phyloP scores from a whole-genome alignment of 768 basidiomycete species.

The Myochromella boudieri region DNA sequence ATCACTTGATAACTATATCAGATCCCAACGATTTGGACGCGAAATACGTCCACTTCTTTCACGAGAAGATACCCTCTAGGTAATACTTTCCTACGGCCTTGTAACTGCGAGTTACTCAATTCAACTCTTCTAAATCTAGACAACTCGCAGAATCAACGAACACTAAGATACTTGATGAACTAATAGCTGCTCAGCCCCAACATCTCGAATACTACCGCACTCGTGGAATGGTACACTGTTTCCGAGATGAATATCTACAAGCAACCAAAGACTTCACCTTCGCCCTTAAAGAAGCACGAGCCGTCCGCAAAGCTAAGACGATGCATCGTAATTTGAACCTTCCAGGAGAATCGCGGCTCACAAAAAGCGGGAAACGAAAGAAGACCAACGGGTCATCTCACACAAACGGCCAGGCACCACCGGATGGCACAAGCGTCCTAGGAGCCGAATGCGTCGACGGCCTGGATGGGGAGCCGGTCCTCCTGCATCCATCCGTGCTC shows the following conservation, averaged over 20 bases:
- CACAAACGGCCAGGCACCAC: conserved; percentile 65
- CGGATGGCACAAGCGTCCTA: conserved; percentile 59
- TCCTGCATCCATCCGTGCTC: conserved; percentile 70
- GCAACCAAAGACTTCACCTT: conserved; percentile 82
- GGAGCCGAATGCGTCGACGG: conserved; percentile 43
- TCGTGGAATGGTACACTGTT: conserved; percentile 87
- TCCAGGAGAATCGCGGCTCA: conserved; percentile 30
- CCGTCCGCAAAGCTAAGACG: conserved; percentile 62
- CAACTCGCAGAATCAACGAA: conserved; percentile 85
- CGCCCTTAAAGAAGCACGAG: conserved; percentile 76
- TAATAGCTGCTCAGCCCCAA: conserved; percentile 73
- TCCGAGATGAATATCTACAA: conserved; percentile 76
- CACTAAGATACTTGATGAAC: conserved; percentile 74
- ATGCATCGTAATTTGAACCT: conserved; percentile 47
- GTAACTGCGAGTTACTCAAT: conserved; percentile 13
- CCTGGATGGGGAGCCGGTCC: conserved; percentile 49
- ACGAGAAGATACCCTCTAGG: conserved; percentile 94
- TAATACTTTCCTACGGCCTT: conserved; percentile 26
- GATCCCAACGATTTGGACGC: conserved; percentile 80
- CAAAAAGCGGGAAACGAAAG: conserved; percentile 51
- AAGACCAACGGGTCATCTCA: conserved; percentile 44
- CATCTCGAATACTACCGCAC: conserved; percentile 85
- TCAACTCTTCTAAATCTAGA: conserved; percentile 35
- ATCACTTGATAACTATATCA: conserved; percentile 30
- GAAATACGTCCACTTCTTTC: conserved; percentile 90